These are phyloP conservation scores for Platanthera guangdongensis DNA, from an alignment of 106 monocot genomes.

Conservation along the genomic window DNA sequence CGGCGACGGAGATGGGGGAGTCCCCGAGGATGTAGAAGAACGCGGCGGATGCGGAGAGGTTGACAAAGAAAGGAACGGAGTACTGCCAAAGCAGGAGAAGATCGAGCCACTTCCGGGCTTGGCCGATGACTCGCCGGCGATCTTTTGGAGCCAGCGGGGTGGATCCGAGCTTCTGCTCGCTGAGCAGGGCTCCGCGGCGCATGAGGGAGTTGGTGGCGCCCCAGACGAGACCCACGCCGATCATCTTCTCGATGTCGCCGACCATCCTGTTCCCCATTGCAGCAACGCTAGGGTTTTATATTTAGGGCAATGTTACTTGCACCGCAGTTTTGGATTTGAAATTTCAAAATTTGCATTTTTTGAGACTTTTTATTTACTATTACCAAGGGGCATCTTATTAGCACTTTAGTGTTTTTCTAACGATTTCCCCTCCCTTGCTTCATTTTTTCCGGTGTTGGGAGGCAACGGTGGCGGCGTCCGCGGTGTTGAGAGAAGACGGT, in stretches of 20 bases:
- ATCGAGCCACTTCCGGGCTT: constrained; percentile 35
- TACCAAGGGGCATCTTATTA: too few relatives aligned
- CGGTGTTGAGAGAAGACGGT: too few relatives aligned
- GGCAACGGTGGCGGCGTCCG: too few relatives aligned
- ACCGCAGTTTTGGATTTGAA: too few relatives aligned
- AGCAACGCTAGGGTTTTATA: not conserved
- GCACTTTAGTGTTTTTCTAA: too few relatives aligned
- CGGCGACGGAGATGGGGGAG: constrained; percentile 81
- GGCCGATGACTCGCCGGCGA: constrained; percentile 13
- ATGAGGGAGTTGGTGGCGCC: constrained; percentile 87
- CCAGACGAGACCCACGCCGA: constrained; percentile 81
- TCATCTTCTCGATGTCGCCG: constrained; percentile 62
- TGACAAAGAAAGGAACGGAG: constrained; percentile 71
- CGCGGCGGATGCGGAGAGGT: constrained; percentile 82
- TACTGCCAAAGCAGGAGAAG: constrained; percentile 81
- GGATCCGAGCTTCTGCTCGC: constrained; percentile 31
- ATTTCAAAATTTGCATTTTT: too few relatives aligned
- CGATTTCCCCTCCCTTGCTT: too few relatives aligned
- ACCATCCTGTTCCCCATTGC: constrained; percentile 13
- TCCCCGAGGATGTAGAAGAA: constrained; percentile 81
- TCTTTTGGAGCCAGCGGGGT: not conserved
- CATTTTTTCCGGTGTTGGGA: too few relatives aligned
- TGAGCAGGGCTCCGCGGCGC: constrained; percentile 70
- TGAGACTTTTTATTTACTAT: too few relatives aligned
- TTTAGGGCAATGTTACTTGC: too few relatives aligned